Evolutionary conservation across 2,329 filamentous ascomycete species (phyloP).

Genomic region (Phyllosticta capitalensis): DNA sequence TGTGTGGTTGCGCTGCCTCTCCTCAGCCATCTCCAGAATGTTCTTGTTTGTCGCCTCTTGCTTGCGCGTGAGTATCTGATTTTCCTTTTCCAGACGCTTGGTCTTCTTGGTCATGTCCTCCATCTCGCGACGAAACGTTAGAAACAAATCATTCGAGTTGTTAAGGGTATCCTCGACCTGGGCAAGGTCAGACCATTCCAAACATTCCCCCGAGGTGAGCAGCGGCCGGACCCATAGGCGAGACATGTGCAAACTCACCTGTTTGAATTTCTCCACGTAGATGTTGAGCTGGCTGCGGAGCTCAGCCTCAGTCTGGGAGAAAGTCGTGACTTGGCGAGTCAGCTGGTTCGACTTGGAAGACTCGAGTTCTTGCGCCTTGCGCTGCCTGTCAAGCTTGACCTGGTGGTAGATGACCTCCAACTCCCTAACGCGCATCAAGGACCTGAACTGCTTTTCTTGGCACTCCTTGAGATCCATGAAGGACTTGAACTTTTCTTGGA

Average conservation of each 20-base stretch:
- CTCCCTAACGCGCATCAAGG: conserved; percentile 85
- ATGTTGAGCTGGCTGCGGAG: conserved; percentile 92
- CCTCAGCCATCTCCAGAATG: conserved; percentile 94
- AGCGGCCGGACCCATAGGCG: conserved; percentile 8
- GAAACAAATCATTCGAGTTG: conserved; percentile 94
- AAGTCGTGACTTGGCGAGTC: conserved; percentile 85
- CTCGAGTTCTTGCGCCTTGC: conserved; percentile 79
- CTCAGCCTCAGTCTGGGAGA: conserved; percentile 92
- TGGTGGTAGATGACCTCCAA: conserved; percentile 89
- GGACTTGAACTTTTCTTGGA: conserved; percentile 77
- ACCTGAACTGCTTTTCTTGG: conserved; percentile 88
- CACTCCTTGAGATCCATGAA: conserved; percentile 96
- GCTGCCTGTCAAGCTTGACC: conserved; percentile 80
- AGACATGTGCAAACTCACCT: conserved; percentile 50
- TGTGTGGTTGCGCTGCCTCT: conserved; percentile 66
- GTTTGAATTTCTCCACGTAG: conserved; percentile 99
- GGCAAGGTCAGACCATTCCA: conserved; percentile 24
- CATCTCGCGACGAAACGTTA: conserved; percentile 98
- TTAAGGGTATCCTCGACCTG: conserved; percentile 98
- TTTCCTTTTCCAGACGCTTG: conserved; percentile 92
- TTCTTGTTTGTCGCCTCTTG: conserved; percentile 90
- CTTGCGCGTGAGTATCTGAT: conserved; percentile 80
- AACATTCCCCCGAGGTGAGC: conserved; percentile 14
- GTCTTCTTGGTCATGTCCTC: conserved; percentile 99
- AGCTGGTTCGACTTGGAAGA: conserved; percentile 70